A percentile compares a stretch with the other conserved stretches of the same genome.
Conservation (phyloP, 139 green algal species). For the Volvox reticuliferus region DNA sequence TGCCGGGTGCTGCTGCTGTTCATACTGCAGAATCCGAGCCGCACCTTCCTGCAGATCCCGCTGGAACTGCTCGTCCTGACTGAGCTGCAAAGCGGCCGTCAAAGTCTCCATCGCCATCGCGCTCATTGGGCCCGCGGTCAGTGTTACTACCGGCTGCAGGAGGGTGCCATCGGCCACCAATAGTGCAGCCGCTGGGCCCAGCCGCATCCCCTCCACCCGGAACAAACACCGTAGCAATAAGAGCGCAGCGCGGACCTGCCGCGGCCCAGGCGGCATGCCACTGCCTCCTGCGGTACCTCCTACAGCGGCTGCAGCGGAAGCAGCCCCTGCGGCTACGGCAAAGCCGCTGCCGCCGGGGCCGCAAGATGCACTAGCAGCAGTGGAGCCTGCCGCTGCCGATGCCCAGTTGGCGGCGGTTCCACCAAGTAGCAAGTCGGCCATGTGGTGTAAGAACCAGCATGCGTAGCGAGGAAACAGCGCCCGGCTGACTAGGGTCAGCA, state of each 20-base stretch:
- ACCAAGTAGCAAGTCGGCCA: constrained; percentile 31
- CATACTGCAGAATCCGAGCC: not conserved
- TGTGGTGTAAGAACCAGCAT: constrained; percentile 49
- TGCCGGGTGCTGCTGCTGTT: not conserved
- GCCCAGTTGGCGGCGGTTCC: constrained; percentile 15
- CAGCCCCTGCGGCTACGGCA: not conserved
- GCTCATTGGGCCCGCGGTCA: constrained; percentile 29
- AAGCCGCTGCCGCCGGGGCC: not conserved
- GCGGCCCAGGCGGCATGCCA: not conserved
- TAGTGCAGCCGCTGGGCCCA: constrained; percentile 31
- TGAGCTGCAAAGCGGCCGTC: constrained; percentile 10
- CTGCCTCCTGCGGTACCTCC: not conserved
- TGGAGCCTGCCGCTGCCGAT: not conserved
- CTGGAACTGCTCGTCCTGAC: not conserved
- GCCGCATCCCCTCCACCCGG: constrained; percentile 34
- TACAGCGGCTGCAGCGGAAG: not conserved
- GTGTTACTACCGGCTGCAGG: constrained; percentile 42
- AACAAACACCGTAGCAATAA: constrained; percentile 54
- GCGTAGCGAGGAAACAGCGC: constrained; percentile 56
- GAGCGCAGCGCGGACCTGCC: constrained; percentile 48
- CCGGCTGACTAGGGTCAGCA: constrained; percentile 33
- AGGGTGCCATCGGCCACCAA: constrained; percentile 39
- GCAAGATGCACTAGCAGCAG: not conserved
- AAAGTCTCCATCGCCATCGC: constrained; percentile 14
- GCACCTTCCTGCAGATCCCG: not conserved